Evolutionary conservation across 1,284 basidiomycete species (phyloP).

Genomic region (Boletellus sp.): DNA sequence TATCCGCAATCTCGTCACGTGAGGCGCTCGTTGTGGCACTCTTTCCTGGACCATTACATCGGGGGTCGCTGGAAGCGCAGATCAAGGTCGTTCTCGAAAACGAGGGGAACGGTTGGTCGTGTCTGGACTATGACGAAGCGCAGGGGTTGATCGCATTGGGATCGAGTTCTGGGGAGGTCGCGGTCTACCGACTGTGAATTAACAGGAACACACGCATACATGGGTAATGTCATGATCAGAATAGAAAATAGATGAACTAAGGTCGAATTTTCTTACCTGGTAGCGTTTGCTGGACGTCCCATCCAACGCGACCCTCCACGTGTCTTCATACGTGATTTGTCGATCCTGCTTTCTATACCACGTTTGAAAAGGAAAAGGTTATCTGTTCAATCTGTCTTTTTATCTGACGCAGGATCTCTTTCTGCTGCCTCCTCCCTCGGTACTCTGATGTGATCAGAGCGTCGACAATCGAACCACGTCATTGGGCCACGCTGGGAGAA

Average conservation of each 20-base stretch:
- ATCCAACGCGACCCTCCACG: not conserved
- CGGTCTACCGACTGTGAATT: constrained; percentile 40
- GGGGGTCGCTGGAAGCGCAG: constrained; percentile 14
- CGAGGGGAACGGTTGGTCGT: constrained; percentile 45
- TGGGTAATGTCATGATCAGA: constrained; percentile 1
- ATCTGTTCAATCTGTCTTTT: constrained; percentile 1
- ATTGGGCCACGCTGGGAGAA: not conserved
- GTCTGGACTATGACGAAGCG: constrained; percentile 56
- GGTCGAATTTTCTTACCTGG: not conserved
- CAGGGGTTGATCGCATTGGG: constrained; percentile 50
- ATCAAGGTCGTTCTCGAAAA: constrained; percentile 30
- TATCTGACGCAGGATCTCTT: constrained; percentile 17
- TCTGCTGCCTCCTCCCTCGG: not conserved
- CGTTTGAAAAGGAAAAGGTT: not conserved
- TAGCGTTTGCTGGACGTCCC: not conserved
- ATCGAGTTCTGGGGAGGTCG: constrained; percentile 44
- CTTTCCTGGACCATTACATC: constrained; percentile 45
- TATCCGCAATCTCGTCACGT: constrained; percentile 22
- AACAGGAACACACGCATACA: not conserved
- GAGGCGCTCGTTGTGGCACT: constrained; percentile 45
- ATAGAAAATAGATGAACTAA: not conserved
- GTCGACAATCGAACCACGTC: constrained; percentile 10
- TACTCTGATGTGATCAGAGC: constrained; percentile 8
- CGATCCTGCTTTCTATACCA: not conserved
- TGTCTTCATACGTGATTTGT: constrained; percentile 11